These are phyloP conservation scores for Calonectria henricotiae DNA, from an alignment of 2,329 filamentous ascomycete species.

Conservation along the genomic window DNA sequence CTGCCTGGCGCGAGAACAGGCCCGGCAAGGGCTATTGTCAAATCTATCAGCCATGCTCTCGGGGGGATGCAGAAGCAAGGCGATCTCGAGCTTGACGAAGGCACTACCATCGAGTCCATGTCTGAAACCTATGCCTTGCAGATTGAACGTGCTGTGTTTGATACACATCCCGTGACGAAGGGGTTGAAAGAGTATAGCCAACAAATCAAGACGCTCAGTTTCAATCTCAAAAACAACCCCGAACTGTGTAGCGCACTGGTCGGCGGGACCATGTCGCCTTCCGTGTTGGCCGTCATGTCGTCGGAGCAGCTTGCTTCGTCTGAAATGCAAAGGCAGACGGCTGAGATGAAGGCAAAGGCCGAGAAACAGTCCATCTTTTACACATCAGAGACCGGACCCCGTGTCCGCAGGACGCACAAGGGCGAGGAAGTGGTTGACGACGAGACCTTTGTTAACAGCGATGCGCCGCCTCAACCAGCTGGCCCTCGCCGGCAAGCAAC, in stretches of 20 bases:
- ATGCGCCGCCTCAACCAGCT: slow-evolving; percentile 55
- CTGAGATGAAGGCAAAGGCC: slow-evolving; percentile 82
- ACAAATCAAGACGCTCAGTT: slow-evolving; percentile 83
- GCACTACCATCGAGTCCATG: slow-evolving; percentile 75
- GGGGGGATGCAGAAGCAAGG: slow-evolving; percentile 78
- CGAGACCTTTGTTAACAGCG: slow-evolving; percentile 68
- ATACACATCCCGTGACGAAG: slow-evolving; percentile 67
- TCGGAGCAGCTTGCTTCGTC: slow-evolving; percentile 93
- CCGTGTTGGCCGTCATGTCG: slow-evolving; percentile 89
- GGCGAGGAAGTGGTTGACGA: slow-evolving; percentile 92
- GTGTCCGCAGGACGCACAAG: slow-evolving; percentile 92
- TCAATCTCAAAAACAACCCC: slow-evolving; percentile 92
- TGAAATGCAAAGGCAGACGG: slow-evolving; percentile 85
- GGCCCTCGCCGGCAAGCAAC: slow-evolving; percentile 48
- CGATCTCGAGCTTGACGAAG: slow-evolving; percentile 75
- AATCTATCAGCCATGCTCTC: slow-evolving; percentile 78
- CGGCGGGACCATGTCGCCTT: slow-evolving; percentile 79
- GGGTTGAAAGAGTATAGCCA: slow-evolving; percentile 68
- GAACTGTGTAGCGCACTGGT: slow-evolving; percentile 84
- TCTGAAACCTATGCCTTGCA: slow-evolving; percentile 82
- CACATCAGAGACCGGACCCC: slow-evolving; percentile 79
- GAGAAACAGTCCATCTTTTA: slow-evolving; percentile 91
- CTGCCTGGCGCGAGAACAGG: slow-evolving; percentile 78
- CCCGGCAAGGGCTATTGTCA: slow-evolving; percentile 80
- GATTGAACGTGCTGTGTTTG: slow-evolving; percentile 82